Base-by-base conservation (phyloP, 2,329 filamentous ascomycete species). In the Colletotrichum spaethianum region DNA sequence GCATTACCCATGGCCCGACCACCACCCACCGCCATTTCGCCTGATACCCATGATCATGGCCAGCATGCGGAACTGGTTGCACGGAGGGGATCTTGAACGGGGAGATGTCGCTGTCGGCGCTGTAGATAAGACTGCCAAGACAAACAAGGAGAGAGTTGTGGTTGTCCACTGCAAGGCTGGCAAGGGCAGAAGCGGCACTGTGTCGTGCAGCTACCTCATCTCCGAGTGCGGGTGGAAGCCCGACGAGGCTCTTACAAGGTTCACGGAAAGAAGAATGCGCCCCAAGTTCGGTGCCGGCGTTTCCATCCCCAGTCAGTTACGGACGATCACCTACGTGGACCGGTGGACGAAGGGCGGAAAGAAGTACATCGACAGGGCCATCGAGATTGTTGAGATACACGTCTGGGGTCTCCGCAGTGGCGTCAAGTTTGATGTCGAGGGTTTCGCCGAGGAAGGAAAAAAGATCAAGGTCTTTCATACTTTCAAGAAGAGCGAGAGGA, bases 121-220 rank as follows among this genome's bases (percentile, higher is more conserved):
- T 1, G 57, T 63, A 9, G 78, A 74, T 0, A 76, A 61, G 40
- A 63, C 78, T 65, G 67, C 71, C 7, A 74, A 77, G 7, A 73
- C 78, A 5, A 75, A 80, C 62, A 78, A 82, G 42, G 79, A 79
- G 55, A 87, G 94, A 42, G 94, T 98, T 0, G 93, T 93, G 0
- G 95, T 98, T 8, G 94, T 98, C 9, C 96, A 99, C 82, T 98
- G 96, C 86, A 98, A 98, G 80, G 96, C 96, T 1, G 96, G 96
- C 3, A 99, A 99, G 82, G 96, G 96, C 1, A 88, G 96, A 62
- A 97, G 94, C 75, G 96, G 96, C 4, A 98, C 94, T 0, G 91
- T 94, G 77, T 92, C 93, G 38, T 97, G 94, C 82, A 94, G 93
- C 76, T 98, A 98, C 80, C 85, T 99, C 70, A 96, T 99, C 77